Percentiles rank a stretch among this genome's conserved stretches.
Evolutionary conservation across 2,329 filamentous ascomycete species (phyloP).

Genomic region (Stemphylium beticola): DNA sequence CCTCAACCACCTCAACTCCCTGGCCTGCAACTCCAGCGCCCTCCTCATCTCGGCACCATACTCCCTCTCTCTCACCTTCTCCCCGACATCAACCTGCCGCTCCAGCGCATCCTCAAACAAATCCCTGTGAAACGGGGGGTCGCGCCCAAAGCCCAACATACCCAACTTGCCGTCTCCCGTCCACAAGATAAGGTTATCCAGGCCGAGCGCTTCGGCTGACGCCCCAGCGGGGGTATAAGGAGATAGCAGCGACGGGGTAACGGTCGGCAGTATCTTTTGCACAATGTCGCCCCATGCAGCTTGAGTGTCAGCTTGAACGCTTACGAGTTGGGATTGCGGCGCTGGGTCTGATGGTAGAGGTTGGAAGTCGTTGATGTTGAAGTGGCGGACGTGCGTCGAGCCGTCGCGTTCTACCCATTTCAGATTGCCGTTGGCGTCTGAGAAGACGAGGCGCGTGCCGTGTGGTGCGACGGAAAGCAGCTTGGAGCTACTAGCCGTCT

Average conservation of each 20-base stretch:
- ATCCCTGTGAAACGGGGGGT: conserved; percentile 34
- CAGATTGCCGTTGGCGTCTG: conserved; percentile 81
- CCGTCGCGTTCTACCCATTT: conserved; percentile 94
- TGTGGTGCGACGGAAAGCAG: conserved; percentile 82
- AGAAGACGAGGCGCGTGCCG: conserved; percentile 80
- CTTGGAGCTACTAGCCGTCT: conserved; percentile 80
- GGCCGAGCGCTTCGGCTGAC: conserved; percentile 31
- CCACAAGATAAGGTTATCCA: conserved; percentile 80
- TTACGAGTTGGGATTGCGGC: conserved; percentile 2
- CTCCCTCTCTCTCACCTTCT: conserved; percentile 61
- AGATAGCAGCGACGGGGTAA: conserved; percentile 38
- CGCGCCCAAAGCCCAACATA: conserved; percentile 61
- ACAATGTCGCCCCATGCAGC: conserved; percentile 65
- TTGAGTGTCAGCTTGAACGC: neutral
- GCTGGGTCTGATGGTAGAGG: neutral
- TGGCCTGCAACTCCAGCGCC: conserved; percentile 77
- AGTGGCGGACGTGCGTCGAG: conserved; percentile 58
- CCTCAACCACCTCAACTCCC: conserved; percentile 77
- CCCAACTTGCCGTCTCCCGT: conserved; percentile 82
- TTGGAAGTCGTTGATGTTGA: conserved; percentile 61
- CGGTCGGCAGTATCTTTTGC: conserved; percentile 73
- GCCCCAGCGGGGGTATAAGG: neutral
- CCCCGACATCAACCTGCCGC: conserved; percentile 44
- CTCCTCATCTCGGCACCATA: conserved; percentile 76
- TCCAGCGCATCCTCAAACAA: conserved; percentile 44